Evolutionary conservation across 2,329 filamentous ascomycete species (phyloP).

Genomic region (Venturia carpophila): DNA sequence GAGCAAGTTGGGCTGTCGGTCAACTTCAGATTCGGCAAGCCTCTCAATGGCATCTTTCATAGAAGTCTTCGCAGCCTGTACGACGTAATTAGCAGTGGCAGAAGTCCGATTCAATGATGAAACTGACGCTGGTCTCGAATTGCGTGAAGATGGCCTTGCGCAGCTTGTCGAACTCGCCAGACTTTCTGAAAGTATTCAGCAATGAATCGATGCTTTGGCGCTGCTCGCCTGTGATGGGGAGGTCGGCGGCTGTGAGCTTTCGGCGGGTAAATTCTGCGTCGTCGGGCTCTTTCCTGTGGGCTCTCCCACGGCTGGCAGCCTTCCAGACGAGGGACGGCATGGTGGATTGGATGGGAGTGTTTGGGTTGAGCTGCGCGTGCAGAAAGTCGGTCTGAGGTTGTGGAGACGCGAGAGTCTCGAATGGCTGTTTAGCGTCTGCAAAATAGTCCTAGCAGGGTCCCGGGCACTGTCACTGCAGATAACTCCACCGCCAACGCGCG

Average conservation of each 20-base stretch:
- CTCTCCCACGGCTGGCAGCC: not conserved
- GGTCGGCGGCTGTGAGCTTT: constrained; percentile 65
- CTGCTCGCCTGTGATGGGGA: constrained; percentile 66
- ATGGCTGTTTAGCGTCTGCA: not conserved
- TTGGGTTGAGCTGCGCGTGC: not conserved
- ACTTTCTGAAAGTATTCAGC: constrained; percentile 78
- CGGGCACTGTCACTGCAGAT: too few species aligned
- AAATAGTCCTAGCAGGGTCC: too few species aligned
- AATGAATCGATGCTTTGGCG: constrained; percentile 65
- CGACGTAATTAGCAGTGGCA: constrained; percentile 13
- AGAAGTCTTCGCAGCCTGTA: constrained; percentile 60
- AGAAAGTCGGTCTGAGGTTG: not conserved
- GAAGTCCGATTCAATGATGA: not conserved
- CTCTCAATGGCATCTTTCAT: constrained; percentile 60
- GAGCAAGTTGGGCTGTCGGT: constrained; percentile 59
- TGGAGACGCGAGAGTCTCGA: not conserved
- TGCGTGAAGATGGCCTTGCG: constrained; percentile 71
- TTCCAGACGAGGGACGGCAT: constrained; percentile 16
- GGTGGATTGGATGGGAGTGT: not conserved
- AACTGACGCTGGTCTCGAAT: constrained; percentile 56
- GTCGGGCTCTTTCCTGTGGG: constrained; percentile 7
- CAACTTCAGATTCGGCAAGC: constrained; percentile 65
- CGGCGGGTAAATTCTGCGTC: constrained; percentile 29
- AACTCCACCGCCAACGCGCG: not conserved
- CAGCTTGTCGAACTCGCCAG: constrained; percentile 71